A percentile compares a stretch with the other conserved stretches of the same genome.
Conservation (phyloP, 2,329 filamentous ascomycete genomes). For the Nothomitra cinnamomea region DNA sequence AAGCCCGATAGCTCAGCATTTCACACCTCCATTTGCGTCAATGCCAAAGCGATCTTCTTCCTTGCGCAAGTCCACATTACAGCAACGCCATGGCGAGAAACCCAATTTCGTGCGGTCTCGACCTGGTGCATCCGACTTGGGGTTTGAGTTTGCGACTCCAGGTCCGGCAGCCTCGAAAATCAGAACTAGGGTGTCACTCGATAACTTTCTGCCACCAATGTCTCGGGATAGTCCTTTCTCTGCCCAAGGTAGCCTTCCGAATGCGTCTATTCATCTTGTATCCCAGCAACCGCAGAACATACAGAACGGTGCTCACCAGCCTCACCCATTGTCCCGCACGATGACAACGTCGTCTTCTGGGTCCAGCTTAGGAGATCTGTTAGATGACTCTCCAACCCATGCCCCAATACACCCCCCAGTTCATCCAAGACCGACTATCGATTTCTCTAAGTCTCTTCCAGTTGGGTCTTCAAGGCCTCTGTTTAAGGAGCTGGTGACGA, state of each 20-base stretch:
- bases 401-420: constrained; percentile 38
- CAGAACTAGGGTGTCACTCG: constrained; percentile 59
- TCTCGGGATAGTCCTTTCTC: constrained; percentile 49
- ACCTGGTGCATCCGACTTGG: constrained; percentile 16
- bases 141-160: constrained; percentile 37
- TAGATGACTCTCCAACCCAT: constrained; percentile 54
- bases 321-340: constrained; percentile 74
- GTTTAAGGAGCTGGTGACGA: constrained; percentile 24
- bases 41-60: constrained; percentile 58
- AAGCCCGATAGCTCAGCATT: constrained; percentile 11
- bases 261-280: constrained; percentile 35
- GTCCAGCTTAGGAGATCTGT: constrained; percentile 47
- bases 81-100: constrained; percentile 61
- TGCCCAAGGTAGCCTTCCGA: constrained; percentile 32
- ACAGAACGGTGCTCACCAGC: constrained; percentile 21
- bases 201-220: constrained; percentile 54
- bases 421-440: constrained; percentile 31
- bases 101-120: constrained; percentile 31
- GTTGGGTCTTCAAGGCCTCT: constrained; percentile 40
- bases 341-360: constrained; percentile 75
- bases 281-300: constrained; percentile 16
- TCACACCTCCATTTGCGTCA: constrained; percentile 32
- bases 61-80: constrained; percentile 69
- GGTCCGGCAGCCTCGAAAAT: constrained; percentile 33
- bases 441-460: constrained; percentile 63